phyloP scores from a whole-genome alignment of 257 asterid genomes.

The Coffea canephora region DNA sequence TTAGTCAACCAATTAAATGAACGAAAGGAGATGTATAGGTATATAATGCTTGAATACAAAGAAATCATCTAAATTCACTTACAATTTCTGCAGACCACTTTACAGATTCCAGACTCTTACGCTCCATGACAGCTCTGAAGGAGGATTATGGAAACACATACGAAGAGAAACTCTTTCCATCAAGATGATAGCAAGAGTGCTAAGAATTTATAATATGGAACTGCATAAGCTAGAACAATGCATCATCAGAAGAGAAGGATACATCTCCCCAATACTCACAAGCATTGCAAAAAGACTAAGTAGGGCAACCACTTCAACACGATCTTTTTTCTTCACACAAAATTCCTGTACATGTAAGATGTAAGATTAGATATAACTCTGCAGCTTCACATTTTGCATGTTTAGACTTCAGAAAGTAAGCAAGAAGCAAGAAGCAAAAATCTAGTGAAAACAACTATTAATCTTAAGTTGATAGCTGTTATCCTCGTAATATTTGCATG shows the following conservation, averaged over 20 bases:
- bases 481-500: not conserved
- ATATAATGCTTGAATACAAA: not conserved
- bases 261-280: constrained; percentile 61
- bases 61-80: constrained; percentile 21
- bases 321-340: constrained; percentile 70
- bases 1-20: not conserved
- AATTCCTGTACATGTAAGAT: constrained; percentile 48
- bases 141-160: constrained; percentile 26
- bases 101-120: constrained; percentile 46
- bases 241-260: constrained; percentile 33
- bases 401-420: not conserved
- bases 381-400: not conserved
- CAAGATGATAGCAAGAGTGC: not conserved
- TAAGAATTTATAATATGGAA: not conserved
- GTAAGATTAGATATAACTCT: not conserved
- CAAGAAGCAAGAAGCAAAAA: not conserved
- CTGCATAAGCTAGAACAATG: not conserved
- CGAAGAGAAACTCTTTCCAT: not conserved
- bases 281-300: constrained; percentile 67
- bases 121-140: constrained; percentile 49
- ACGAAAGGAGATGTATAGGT: not conserved
- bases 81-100: constrained; percentile 58
- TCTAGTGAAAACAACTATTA: not conserved
- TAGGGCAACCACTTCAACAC: constrained; percentile 69
- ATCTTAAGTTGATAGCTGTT: not conserved